Base-by-base conservation (phyloP, 345 rosid genomes). In the Linum tenue region DNA sequence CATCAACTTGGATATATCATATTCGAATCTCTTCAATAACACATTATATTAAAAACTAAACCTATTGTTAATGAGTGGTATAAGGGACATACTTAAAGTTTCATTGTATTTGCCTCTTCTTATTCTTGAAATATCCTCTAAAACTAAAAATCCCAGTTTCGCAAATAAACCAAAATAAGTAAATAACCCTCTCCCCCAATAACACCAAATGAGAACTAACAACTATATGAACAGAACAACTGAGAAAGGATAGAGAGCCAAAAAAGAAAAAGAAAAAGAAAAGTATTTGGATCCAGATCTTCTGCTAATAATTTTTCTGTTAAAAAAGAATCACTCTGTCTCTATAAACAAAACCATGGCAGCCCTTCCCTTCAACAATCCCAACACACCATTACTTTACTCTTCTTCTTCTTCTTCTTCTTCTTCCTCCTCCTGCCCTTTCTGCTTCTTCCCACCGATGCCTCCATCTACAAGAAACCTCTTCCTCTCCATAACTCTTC, bases 301-400 rank as follows among this genome's bases (percentile, higher is more conserved):
- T 83, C 79, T 62, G 69, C 78, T 78, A 41, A 4, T 41, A 4
- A 41, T 41, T 41, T 41, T 41, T 4, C 44, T 41, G 6, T 4
- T 41, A 4, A 41, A 4, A 41, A 8, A 41, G 5, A 41, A 41
- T 41, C 44, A 4, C 44, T 41, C 9, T 77, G 77, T 79, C 77
- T 83, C 76, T 79, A 83, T 83, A 83, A 87, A 83, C 84, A 85
- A 78, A 84, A 89, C 83, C 90, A 85, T 92, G 88, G 91, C 85
- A 79, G 84, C 87, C 78, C 84, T 84, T 80, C 5, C 73, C 76
- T 72, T 76, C 78, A 59, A 39, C 79, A 77, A 77, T 80, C 81
- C 84, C 79, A 53, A 77, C 64, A 72, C 76, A 77, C 67, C 67
- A 64, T 70, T 59, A 43, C 72, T 55, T 41, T 76, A 74, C 76